Evolutionary conservation across 176 grass and related monocot species (phyloP).

Genomic region (Oryza glumipatula): DNA sequence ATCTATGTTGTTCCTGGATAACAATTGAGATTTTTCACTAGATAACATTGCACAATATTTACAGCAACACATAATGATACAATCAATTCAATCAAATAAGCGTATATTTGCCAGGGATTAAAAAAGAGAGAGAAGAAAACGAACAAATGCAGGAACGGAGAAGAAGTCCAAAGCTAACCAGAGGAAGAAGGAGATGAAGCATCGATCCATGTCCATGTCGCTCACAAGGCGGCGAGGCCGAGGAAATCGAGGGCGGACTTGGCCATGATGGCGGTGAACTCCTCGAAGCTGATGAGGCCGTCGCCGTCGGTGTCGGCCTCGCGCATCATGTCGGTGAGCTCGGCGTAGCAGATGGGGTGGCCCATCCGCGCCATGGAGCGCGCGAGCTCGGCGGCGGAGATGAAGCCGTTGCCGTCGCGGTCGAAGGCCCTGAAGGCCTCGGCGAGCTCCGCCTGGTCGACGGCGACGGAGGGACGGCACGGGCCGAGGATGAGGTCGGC

Average conservation of each 20-base stretch:
- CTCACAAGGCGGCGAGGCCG: slow-evolving; percentile 59
- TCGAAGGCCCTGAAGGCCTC: slow-evolving; percentile 67
- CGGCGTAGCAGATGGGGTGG: slow-evolving; percentile 60
- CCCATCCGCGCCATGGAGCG: slow-evolving; percentile 66
- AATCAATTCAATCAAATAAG: slow-evolving; percentile 2
- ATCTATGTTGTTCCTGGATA: background rate
- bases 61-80: slow-evolving; percentile 11
- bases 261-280: slow-evolving; percentile 69
- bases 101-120: background rate
- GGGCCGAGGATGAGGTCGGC: slow-evolving; percentile 55
- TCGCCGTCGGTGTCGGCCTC: slow-evolving; percentile 68
- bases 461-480: slow-evolving; percentile 46
- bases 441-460: slow-evolving; percentile 62
- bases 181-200: background rate
- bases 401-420: slow-evolving; percentile 66
- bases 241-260: slow-evolving; percentile 68
- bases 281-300: slow-evolving; percentile 61
- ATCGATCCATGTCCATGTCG: background rate
- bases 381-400: slow-evolving; percentile 73
- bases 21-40: slow-evolving; percentile 19
- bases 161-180: slow-evolving; percentile 2
- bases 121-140: background rate
- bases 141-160: slow-evolving; percentile 10
- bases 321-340: slow-evolving; percentile 70
- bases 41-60: slow-evolving; percentile 36